Evolutionary conservation across 495 filamentous ascomycete genomes (phyloP).

Genomic region (Penicillium turbatum): DNA sequence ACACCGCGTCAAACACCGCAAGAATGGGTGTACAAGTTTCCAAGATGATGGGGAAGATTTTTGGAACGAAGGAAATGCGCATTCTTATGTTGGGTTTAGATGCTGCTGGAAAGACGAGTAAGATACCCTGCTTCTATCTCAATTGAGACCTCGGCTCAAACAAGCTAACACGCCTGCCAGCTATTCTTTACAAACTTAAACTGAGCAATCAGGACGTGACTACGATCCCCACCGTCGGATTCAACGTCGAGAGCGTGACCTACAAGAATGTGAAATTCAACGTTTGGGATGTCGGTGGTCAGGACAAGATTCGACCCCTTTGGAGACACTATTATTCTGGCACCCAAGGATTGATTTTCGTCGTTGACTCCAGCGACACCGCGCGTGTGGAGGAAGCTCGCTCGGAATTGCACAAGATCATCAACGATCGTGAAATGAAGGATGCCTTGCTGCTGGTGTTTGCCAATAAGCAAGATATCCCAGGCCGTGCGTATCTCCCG

Average conservation of each 20-base stretch:
- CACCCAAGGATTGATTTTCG: slow-evolving; percentile 96
- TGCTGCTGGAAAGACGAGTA: slow-evolving; percentile 96
- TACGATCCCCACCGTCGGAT: slow-evolving; percentile 98
- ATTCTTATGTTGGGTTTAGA: slow-evolving; percentile 97
- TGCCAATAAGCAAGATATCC: slow-evolving; percentile 96
- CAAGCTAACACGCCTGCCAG: slow-evolving; percentile 33
- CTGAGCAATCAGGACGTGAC: slow-evolving; percentile 91
- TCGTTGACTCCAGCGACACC: slow-evolving; percentile 88
- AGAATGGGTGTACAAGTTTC: slow-evolving; percentile 77
- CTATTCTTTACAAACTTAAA: slow-evolving; percentile 99
- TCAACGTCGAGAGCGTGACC: slow-evolving; percentile 99
- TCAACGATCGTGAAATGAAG: slow-evolving; percentile 97
- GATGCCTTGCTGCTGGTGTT: slow-evolving; percentile 91
- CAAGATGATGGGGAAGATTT: slow-evolving; percentile 94
- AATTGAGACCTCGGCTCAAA: not conserved
- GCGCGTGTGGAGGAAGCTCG: slow-evolving; percentile 84
- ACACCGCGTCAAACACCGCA: slow-evolving; percentile 21
- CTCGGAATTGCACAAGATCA: slow-evolving; percentile 88
- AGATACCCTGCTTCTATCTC: slow-evolving; percentile 16
- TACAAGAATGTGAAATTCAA: slow-evolving; percentile 99
- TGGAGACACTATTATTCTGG: slow-evolving; percentile 99
- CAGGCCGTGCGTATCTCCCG: slow-evolving; percentile 58
- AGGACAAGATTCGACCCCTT: slow-evolving; percentile 97
- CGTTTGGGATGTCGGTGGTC: slow-evolving; percentile 98
- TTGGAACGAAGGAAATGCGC: slow-evolving; percentile 98